phyloP scores from a whole-genome alignment of 2,329 filamentous ascomycete genomes.

The Aphanoascus verrucosus region DNA sequence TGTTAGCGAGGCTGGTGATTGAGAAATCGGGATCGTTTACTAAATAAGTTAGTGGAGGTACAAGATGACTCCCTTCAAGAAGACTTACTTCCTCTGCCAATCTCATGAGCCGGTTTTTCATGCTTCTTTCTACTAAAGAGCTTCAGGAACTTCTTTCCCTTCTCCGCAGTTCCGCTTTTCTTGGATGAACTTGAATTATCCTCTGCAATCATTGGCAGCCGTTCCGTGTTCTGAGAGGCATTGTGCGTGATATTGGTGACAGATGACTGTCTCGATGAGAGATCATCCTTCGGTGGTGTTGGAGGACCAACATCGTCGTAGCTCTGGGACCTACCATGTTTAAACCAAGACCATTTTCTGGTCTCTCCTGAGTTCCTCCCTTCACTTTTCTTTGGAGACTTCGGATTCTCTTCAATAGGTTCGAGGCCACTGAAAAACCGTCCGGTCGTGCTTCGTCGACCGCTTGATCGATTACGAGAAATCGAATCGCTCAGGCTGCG shows the following conservation, averaged over 20 bases:
- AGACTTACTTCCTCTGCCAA: conserved; percentile 32
- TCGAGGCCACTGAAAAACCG: conserved; percentile 28
- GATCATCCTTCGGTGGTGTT: conserved; percentile 20
- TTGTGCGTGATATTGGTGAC: conserved; percentile 15
- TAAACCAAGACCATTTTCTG: conserved; percentile 41
- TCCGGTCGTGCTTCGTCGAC: conserved; percentile 8
- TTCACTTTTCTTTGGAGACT: conserved; percentile 24
- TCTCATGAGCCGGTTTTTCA: conserved; percentile 25
- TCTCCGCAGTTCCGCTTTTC: conserved; percentile 8
- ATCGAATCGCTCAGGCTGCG: background rate
- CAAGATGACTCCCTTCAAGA: background rate
- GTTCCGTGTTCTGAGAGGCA: conserved; percentile 5
- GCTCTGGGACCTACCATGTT: conserved; percentile 25
- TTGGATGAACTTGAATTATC: conserved; percentile 1
- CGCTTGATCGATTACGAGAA: background rate
- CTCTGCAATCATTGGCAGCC: background rate
- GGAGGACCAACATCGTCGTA: conserved; percentile 19
- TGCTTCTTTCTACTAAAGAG: conserved; percentile 43
- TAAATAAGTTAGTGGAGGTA: background rate
- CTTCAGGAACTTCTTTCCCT: conserved; percentile 37
- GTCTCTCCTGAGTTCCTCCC: conserved; percentile 20
- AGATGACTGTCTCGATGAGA: conserved; percentile 19
- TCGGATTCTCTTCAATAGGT: conserved; percentile 35
- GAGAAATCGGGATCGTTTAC: conserved; percentile 6
- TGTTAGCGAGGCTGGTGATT: conserved; percentile 5